Conservation (phyloP, 2,329 filamentous ascomycete genomes). For the Ceratocystis colombiana region DNA sequence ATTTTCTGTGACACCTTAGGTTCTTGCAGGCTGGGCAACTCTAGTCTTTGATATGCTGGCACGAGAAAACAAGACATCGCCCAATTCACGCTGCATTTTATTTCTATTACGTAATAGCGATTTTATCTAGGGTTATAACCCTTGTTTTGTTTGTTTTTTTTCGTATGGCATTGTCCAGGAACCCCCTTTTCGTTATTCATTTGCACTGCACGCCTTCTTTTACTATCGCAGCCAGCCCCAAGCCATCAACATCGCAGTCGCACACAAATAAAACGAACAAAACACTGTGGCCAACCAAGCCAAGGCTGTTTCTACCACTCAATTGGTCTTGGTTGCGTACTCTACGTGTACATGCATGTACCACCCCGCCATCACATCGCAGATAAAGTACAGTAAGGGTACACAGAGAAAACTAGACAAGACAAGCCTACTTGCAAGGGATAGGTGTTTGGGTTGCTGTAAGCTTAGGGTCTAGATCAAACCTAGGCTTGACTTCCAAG, state of each 20-base stretch:
- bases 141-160: background rate
- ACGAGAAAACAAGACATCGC: background rate
- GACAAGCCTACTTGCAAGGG: background rate
- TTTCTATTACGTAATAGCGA: background rate
- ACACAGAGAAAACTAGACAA: background rate
- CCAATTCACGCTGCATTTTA: background rate
- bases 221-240: background rate
- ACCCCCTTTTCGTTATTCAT: too few relatives aligned
- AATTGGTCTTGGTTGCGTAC: background rate
- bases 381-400: constrained; percentile 9
- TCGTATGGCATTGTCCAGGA: too few relatives aligned
- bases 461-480: background rate
- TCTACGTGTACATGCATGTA: constrained; percentile 6
- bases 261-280: constrained; percentile 1
- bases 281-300: background rate
- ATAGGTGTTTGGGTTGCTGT: background rate
- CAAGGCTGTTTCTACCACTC: background rate
- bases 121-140: background rate
- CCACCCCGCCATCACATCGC: constrained; percentile 9
- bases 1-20: background rate
- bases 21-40: background rate
- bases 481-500: background rate
- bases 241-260: background rate
- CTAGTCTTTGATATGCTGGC: background rate
- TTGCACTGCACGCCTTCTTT: background rate